Evolutionary conservation across 2,329 filamentous ascomycete species (phyloP), one percentile per base, ranked within the genome.

Genomic region (Penicillium sp.): DNA sequence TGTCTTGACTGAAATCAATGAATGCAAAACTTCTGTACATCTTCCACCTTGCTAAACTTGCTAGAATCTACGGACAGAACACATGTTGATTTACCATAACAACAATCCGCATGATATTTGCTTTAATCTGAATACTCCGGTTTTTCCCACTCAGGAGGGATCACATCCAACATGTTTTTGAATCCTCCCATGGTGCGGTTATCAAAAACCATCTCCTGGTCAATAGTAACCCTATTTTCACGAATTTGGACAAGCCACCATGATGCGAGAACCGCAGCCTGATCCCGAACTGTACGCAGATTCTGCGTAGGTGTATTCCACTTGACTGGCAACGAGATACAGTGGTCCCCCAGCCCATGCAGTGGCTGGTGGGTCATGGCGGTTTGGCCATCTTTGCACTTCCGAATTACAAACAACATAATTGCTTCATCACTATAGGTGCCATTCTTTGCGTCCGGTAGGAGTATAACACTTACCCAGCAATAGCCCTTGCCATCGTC

Each of bases 251-350:
- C 13, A 15, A 51, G 38, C 49, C 49, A 51, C 49, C 38, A 51
- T 25, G 13, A 5, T 5, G 38, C 49, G 2, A 51, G 27, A 25
- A 2, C 25, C 3, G 27, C 36, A 33, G 49, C 38, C 38, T 51
- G 49, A 1, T 41, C 19, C 5, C 27, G 38, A 25, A 43, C 38
- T 15, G 38, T 13, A 13, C 11, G 25, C 6, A 51, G 2, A 5
- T 16, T 41, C n/a, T 51, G 49, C 3, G 27, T 21, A 21, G 49
- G 49, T 33, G 19, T 33, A 15, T 43, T 23, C 49, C 49, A 51
- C 15, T 43, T 51, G 10, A 51, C 25, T 16, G 49, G 49, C 27
- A 51, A 23, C 19, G 49, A 51, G 38, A 51, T 43, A 51, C 49
- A 51, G 6, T 43, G 49, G 6, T 43, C 9, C 4, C 49, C 38